Base-by-base conservation (phyloP, 2,329 filamentous ascomycete genomes). In the Aspergillus novoparasiticus region DNA sequence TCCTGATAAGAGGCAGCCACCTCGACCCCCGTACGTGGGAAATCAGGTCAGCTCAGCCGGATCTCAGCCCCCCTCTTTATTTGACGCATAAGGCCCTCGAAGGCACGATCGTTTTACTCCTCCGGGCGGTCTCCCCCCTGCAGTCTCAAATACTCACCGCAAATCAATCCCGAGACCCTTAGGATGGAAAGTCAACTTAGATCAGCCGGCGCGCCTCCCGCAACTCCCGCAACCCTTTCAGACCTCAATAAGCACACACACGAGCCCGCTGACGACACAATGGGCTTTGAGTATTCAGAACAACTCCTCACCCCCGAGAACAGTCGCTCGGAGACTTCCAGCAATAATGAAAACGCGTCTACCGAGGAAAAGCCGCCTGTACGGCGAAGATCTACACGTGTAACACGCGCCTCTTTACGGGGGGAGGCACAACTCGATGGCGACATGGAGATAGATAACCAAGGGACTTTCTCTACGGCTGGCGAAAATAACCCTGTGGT, bases 221-320 rank as follows among this genome's bases (percentile, higher is more conserved):
- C 72, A 62, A 73, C 73, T 64, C 69, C 73, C 68, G 69, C 69
- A 63, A 67, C 70, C 60, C 64, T 68, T 57, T 61, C 72, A 32
- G 72, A 75, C 67, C 63, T 70, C 64, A 66, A 68, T 51, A 69
- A 68, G 21, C 69, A 72, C 54, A 56, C 65, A 50, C 71, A 72
- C 63, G 71, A 72, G 58, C 69, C 64, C 61, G 58, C 66, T 60
- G 72, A 76, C 57, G 73, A 75, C 59, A 67, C 69, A 59, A 76
- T 73, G 68, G 71, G 66, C 55, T 70, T 77, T 43, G 75, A 79
- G 56, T 71, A 76, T 21, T 72, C 76, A 21, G 76, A 76, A 68
- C 76, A 79, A 64, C 72, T 79, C n/a, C 72, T 80, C 21, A 80
- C 79, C 3, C 79, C 79, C 59, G 78, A 79, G 60, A 78, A 78